These are phyloP conservation scores for Leersia perrieri DNA, from an alignment of 176 grass and related monocot species.

Conservation along the genomic window DNA sequence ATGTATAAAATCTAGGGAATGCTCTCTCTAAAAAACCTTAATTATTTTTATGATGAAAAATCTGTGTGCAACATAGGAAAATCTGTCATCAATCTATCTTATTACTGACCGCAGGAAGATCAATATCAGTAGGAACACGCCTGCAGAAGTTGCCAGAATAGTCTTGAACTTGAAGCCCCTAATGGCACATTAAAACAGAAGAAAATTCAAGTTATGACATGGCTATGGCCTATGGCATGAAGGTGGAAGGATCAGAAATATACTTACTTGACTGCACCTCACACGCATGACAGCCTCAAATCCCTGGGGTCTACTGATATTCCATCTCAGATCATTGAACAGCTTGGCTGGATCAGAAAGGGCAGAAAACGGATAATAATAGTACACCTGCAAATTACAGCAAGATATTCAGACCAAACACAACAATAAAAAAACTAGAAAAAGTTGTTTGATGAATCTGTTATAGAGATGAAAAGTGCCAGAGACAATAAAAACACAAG, in stretches of 20 bases:
- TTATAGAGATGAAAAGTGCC: neutral
- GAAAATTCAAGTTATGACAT: conserved; percentile 17
- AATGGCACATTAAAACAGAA: neutral
- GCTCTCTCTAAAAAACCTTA: neutral
- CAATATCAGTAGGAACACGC: conserved; percentile 88
- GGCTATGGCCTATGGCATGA: neutral
- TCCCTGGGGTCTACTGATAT: conserved; percentile 85
- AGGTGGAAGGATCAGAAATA: neutral
- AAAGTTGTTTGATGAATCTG: neutral
- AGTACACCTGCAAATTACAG: conserved; percentile 68
- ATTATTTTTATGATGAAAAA: neutral
- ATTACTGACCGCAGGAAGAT: conserved; percentile 75
- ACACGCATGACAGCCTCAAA: conserved; percentile 99
- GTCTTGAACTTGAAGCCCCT: conserved; percentile 90
- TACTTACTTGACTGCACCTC: conserved; percentile 68
- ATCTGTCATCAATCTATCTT: neutral
- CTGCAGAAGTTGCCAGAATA: conserved; percentile 88
- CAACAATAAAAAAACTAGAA: neutral
- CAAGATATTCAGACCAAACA: conserved; percentile 1
- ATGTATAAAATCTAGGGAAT: neutral
- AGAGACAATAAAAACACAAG: neutral
- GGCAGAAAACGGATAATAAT: conserved; percentile 91
- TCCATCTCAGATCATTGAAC: conserved; percentile 97
- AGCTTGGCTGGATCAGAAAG: conserved; percentile 86
- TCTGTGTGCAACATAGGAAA: neutral